Base-by-base conservation (phyloP, 2,329 filamentous ascomycete genomes). In the Diaporthe nobilis region DNA sequence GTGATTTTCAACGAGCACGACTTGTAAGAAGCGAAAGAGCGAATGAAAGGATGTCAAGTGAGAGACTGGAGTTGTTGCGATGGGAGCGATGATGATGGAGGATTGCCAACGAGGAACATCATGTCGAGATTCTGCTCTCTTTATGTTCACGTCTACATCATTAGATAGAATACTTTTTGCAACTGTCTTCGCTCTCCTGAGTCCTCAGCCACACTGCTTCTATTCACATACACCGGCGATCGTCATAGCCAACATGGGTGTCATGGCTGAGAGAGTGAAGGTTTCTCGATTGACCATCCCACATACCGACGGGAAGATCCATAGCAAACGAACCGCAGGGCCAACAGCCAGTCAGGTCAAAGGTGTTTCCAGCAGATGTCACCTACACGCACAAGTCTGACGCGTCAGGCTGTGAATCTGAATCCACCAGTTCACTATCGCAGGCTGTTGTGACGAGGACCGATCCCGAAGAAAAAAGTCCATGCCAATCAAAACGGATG, bases 371-470 rank as follows among this genome's bases (percentile, higher is more conserved):
- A 13, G 61, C 5, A 34, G 13, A 34, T 65, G 42, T 49, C 42
- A 65, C 61, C 17, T 49, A 65, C 42, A 49, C 42, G 61, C 61
- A 65, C 8, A 65, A 34, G 61, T 22, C 61, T 65, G 61, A 65
- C 61, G 61, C 61, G 42, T 65, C 61, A 49, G 61, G 42, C 42
- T 65, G 28, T 65, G 42, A 49, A 49, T 17, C 8, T 5, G 61
- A 49, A 31, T 49, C 37, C 61, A 49, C 61, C 15, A 65, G 12
- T 49, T 47, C 25, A 31, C 15, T 20, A 65, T 49, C 28, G 28
- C 42, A 1, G 37, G 20, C 1, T 2, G n/a, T 34, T 15, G 42
- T 65, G 61, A 65, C 42, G 28, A 65, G 42, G 28, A 22, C 10
- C 28, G 17, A 34, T 49, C 28, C 25, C 61, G 42, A 2, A 31